Percentiles rank a stretch among this genome's conserved stretches.
Conservation (phyloP, 1,284 basidiomycete genomes). For the Spongiforma sp. region DNA sequence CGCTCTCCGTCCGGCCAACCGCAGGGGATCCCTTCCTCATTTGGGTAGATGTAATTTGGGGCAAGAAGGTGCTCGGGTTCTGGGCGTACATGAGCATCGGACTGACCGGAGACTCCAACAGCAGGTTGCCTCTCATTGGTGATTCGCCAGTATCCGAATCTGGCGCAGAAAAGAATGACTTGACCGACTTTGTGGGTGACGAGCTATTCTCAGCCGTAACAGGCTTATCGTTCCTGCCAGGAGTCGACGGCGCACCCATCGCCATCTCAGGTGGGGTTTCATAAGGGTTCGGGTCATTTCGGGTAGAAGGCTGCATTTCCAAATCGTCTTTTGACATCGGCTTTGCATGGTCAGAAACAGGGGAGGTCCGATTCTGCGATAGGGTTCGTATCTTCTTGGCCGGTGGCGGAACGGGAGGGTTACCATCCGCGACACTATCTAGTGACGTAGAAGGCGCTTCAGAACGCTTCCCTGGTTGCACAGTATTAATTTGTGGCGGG, state of each 20-base stretch:
- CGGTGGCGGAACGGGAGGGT: constrained; percentile 15
- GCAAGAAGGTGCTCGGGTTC: constrained; percentile 43
- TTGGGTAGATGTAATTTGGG: constrained; percentile 48
- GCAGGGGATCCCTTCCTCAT: constrained; percentile 20
- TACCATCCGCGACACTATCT: constrained; percentile 5
- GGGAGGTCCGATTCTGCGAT: constrained; percentile 5
- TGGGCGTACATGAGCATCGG: constrained; percentile 46
- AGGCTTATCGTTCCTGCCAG: constrained; percentile 8
- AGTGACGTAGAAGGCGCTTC: constrained; percentile 13
- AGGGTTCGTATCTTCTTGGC: constrained; percentile 24
- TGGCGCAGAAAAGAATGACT: constrained; percentile 49
- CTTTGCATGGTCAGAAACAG: constrained; percentile 1
- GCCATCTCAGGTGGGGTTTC: constrained; percentile 3
- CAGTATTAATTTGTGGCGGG: constrained; percentile 12
- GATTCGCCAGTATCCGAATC: constrained; percentile 43
- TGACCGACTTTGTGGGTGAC: constrained; percentile 40
- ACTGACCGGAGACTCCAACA: constrained; percentile 42
- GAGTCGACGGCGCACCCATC: constrained; percentile 6
- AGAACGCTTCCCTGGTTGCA: constrained; percentile 25
- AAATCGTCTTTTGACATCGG: constrained; percentile 13
- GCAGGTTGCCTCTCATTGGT: constrained; percentile 31
- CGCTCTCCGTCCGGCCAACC: constrained; percentile 26
- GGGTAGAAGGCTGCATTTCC: background rate
- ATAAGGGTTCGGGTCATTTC: constrained; percentile 2
- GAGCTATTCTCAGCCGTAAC: constrained; percentile 19